Conservation (phyloP, 768 basidiomycete genomes). For the Tubosaeta sp. region DNA sequence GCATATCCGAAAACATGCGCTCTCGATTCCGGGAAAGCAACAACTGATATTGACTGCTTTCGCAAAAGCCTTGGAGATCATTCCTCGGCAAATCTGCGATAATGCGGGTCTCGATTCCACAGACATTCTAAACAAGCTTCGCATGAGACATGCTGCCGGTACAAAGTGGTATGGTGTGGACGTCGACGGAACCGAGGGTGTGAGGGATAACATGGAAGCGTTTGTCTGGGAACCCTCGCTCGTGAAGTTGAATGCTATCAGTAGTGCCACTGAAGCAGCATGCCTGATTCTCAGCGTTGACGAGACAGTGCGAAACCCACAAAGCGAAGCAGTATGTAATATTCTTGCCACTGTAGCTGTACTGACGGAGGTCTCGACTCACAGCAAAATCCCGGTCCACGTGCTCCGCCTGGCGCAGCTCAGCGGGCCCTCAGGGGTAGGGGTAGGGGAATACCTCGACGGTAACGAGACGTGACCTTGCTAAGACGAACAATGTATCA, state of each 20-base stretch:
- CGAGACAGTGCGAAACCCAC: conserved; percentile 95
- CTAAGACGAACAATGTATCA: conserved; percentile 19
- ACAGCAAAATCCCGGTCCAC: conserved; percentile 80
- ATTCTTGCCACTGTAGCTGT: conserved; percentile 1
- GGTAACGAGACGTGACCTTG: conserved; percentile 35
- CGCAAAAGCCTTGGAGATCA: conserved; percentile 95
- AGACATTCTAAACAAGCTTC: conserved; percentile 93
- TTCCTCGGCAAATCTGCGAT: conserved; percentile 97
- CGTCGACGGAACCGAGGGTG: conserved; percentile 83
- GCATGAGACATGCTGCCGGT: conserved; percentile 91
- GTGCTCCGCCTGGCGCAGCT: conserved; percentile 87
- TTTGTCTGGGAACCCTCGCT: conserved; percentile 99
- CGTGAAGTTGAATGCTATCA: conserved; percentile 93
- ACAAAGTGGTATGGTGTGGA: conserved; percentile 93
- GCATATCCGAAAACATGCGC: conserved; percentile 85
- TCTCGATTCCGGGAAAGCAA: conserved; percentile 92
- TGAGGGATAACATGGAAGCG: conserved; percentile 93
- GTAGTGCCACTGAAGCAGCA: conserved; percentile 93
- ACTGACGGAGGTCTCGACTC: conserved; percentile 14
- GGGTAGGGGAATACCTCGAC: conserved; percentile 77
- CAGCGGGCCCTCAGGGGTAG: conserved; percentile 82
- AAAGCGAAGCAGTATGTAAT: conserved; percentile 79
- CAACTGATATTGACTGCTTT: conserved; percentile 94
- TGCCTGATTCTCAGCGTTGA: conserved; percentile 95
- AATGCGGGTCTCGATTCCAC: conserved; percentile 98